These are phyloP conservation scores for Phaeosphaeriaceae sp. DNA, from an alignment of 2,329 filamentous ascomycete species.

Conservation along the genomic window DNA sequence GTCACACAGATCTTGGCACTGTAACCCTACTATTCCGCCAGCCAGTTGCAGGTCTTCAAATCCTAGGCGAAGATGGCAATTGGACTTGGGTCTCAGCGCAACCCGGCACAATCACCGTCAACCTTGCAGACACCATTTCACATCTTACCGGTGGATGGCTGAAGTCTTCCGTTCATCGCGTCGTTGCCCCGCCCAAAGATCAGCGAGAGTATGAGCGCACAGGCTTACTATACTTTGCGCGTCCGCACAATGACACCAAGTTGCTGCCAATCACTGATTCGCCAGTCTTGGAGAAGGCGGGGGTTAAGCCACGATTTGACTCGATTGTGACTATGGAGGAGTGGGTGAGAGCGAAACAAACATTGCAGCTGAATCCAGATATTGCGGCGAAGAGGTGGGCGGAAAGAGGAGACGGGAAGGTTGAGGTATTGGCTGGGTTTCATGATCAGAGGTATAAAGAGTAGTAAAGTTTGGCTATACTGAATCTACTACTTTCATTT, in stretches of 20 bases:
- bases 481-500: no score
- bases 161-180: slow-evolving; percentile 58
- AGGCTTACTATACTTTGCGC: slow-evolving; percentile 60
- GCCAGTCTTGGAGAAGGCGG: slow-evolving; percentile 43
- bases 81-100: slow-evolving; percentile 53
- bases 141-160: slow-evolving; percentile 52
- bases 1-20: slow-evolving; percentile 64
- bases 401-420: slow-evolving; percentile 31
- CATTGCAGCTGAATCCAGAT: slow-evolving; percentile 31
- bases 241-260: slow-evolving; percentile 49
- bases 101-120: slow-evolving; percentile 51
- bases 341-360: slow-evolving; percentile 35
- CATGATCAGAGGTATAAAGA: slow-evolving; percentile 14
- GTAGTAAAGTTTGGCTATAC: not conserved
- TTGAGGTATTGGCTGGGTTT: slow-evolving; percentile 31
- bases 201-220: slow-evolving; percentile 58
- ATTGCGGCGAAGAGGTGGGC: slow-evolving; percentile 31
- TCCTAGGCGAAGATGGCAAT: slow-evolving; percentile 50
- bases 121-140: slow-evolving; percentile 50
- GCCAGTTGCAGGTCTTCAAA: slow-evolving; percentile 64
- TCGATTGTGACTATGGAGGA: slow-evolving; percentile 51
- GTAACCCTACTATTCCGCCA: slow-evolving; percentile 65
- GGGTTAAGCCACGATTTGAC: slow-evolving; percentile 45
- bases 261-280: slow-evolving; percentile 48
- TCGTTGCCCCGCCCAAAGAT: slow-evolving; percentile 57